Evolutionary conservation across 306 rosid species (phyloP), one percentile per base, ranked within the genome.

Genomic region (Trichosanthes cucumerina): DNA sequence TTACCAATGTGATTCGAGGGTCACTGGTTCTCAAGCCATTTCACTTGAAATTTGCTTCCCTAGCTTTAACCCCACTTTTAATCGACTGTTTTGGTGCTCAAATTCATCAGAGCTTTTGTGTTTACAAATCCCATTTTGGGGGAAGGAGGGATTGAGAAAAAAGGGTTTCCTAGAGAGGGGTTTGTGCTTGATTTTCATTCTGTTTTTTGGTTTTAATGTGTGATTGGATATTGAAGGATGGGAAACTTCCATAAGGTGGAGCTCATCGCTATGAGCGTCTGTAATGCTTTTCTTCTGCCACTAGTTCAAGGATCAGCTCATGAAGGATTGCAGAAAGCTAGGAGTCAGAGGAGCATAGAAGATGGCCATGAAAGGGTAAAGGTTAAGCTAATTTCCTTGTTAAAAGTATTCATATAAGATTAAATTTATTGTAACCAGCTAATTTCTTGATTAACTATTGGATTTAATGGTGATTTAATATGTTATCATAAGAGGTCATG

Each of bases 331-430:
- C 80, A 78, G 70, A 88, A 81, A 21, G 84, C 83, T 63, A 56
- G 13, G 49, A 79, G 9, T 79, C 91, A 81, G 84, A 86, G 65
- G 65, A 82, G 31, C 86, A 75, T 78, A 3, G 76, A 58, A 58
- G 79, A 78, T 76, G 54, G 83, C 54, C 54, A 70, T 82, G 81
- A 86, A 73, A 86, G 83, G 97, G 98, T 90, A 89, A 65, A 65
- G 60, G 38, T 34, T 2, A 33, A 14, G 59, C 77, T 24, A 7
- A 9, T 59, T 70, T 75, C 54, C 31, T 13, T 11, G 6, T 66
- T 69, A 0, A 0, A 33, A 62, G 7, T 2, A 62, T 15, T 33
- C 12, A 26, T 5, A 13, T 13, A 13, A 59, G 36, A 59, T 59
- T 24, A 12, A 59, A 59, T 26, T 59, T 59, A 58, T 24, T 56